Evolutionary conservation across 1,284 basidiomycete species (phyloP), one percentile per base, ranked within the genome.

Genomic region (Thecaphora frezii): DNA sequence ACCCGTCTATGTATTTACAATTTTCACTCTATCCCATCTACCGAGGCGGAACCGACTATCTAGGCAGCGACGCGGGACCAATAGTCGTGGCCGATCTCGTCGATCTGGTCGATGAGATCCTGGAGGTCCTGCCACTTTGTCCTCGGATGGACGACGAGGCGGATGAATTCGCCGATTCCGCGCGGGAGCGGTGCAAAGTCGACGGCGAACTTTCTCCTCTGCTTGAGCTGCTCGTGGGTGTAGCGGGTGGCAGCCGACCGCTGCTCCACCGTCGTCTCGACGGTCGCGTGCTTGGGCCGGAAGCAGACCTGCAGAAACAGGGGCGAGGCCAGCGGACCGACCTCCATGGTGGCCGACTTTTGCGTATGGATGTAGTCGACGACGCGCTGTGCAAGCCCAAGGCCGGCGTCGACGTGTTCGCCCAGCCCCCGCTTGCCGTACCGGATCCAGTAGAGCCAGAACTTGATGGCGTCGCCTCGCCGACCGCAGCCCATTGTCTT

Each of bases 371-470:
- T 62, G 22, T 56, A 53, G 12, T 59, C 55, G 16, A 67, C 71
- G 21, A 77, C 44, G 13, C 51, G 33, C 0, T 48, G 46, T 9
- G 73, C 75, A 0, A 66, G 50, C 25, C 25, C 24, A 0, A 77
- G 44, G 5, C 73, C 80, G 0, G 46, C 60, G 10, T 72, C 77
- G 22, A 81, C 66, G 19, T 76, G 70, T 1, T 25, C 19, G 13
- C 73, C 77, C 25, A 81, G 63, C 3, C 78, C 79, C 0, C 46
- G 44, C 14, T 69, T 66, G 36, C 80, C 80, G 49, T 78, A 76
- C 19, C 77, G 74, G n/a, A 71, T 54, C 80, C 81, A 81, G 23
- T 77, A 71, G 18, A 81, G 67, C 72, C 78, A 81, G 40, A 82
- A 60, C 54, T 82, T 82, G 50, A 82, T 65, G 1, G 79, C 76